A percentile compares a stretch with the other conserved stretches of the same genome.
Conservation (phyloP, 176 grass and related monocot species). For the Tillandsia fasciculata region DNA sequence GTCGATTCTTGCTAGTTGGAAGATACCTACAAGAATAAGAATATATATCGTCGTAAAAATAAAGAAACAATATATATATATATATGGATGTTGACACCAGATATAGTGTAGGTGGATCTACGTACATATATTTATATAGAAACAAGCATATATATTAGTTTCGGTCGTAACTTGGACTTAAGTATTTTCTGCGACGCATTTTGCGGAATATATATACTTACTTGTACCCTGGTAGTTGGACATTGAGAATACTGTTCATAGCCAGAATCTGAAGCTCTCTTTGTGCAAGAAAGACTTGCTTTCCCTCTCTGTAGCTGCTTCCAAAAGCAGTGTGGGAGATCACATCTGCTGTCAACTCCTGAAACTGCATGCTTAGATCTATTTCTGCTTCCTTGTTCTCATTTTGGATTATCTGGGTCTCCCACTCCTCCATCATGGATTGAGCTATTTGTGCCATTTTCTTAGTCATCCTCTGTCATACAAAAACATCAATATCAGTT, state of each 20-base stretch:
- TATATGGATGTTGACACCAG: not conserved
- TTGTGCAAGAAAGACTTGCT: constrained; percentile 37
- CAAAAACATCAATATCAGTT: not conserved
- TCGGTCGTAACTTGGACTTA: too few species aligned
- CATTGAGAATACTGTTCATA: constrained; percentile 14
- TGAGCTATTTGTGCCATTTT: constrained; percentile 26
- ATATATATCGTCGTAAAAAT: too few species aligned
- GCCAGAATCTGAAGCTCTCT: constrained; percentile 19
- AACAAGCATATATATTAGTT: not conserved
- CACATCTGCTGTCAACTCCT: constrained; percentile 31
- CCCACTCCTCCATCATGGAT: constrained; percentile 22
- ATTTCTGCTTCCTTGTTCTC: constrained; percentile 9
- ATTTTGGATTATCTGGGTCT: constrained; percentile 4
- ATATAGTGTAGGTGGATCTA: too few species aligned
- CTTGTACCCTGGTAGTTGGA: constrained; percentile 30
- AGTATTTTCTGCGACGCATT: too few species aligned
- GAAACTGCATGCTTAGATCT: constrained; percentile 24
- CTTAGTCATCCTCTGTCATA: constrained; percentile 30
- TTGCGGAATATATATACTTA: constrained; percentile 10
- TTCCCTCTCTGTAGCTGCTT: constrained; percentile 26
- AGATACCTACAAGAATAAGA: constrained; percentile 21
- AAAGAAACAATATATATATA: too few species aligned
- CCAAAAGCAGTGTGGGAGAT: constrained; percentile 38
- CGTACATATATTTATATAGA: not conserved
- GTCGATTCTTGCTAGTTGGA: constrained; percentile 25